These are phyloP conservation scores for Amaranthus tricolor DNA, from an alignment of 179 eudicot species.

Conservation along the genomic window DNA sequence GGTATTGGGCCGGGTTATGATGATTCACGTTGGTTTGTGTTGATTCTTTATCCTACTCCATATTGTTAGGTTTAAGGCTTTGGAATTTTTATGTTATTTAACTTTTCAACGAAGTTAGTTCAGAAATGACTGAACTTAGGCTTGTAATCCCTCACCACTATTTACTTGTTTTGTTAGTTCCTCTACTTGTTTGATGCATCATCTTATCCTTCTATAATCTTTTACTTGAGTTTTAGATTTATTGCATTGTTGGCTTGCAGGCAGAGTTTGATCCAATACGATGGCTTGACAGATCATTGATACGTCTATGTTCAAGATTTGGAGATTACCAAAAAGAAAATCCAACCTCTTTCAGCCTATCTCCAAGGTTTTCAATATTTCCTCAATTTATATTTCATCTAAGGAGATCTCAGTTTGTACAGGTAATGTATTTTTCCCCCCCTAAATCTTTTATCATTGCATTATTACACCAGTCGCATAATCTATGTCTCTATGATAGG, in stretches of 20 bases:
- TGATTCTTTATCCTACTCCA: too few relatives aligned
- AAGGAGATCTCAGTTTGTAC: conserved; percentile 92
- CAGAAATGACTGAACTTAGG: background rate
- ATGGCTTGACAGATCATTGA: conserved; percentile 94
- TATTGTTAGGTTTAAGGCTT: too few relatives aligned
- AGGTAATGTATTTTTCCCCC: conserved; percentile 41
- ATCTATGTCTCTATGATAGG: conserved; percentile 39
- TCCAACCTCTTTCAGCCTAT: conserved; percentile 74
- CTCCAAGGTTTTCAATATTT: conserved; percentile 85
- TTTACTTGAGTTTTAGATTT: background rate
- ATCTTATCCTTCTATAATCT: background rate
- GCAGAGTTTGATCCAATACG: conserved; percentile 95
- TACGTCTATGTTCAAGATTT: conserved; percentile 77
- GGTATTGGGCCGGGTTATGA: too few relatives aligned
- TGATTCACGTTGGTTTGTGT: too few relatives aligned
- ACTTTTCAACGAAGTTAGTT: background rate
- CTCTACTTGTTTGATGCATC: conserved; percentile 6
- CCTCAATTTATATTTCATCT: conserved; percentile 90
- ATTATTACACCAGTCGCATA: background rate
- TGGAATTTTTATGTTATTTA: background rate
- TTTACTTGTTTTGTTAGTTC: background rate
- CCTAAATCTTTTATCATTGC: background rate
- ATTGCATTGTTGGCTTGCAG: conserved; percentile 39
- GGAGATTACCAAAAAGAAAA: conserved; percentile 89
- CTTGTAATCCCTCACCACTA: background rate